phyloP scores from a whole-genome alignment of 192 early-diverging fungal species.

The Thamnidium elegans region DNA sequence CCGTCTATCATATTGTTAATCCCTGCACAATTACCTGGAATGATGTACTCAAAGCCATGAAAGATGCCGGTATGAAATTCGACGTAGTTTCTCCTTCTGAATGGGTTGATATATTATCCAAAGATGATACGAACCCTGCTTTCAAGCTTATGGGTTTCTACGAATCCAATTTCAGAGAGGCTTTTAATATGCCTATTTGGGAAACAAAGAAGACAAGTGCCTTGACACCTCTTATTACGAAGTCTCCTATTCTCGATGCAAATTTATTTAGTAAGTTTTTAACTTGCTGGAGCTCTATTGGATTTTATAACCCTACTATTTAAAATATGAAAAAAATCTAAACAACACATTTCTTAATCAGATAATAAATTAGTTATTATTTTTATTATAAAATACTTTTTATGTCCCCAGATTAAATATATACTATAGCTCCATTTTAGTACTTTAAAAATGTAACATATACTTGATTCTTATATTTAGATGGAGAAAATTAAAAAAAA shows the following conservation, averaged over 20 bases:
- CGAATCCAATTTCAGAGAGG: conserved; percentile 1
- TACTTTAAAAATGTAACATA: no score
- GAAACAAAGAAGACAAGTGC: conserved; percentile 12
- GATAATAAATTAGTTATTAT: no score
- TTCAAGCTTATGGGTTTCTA: conserved; percentile 26
- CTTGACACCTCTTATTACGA: not conserved
- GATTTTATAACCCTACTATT: conserved; percentile 11
- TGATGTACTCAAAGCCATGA: conserved; percentile 15
- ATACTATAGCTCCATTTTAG: no score
- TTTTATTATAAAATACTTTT: no score
- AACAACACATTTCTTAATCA: no score
- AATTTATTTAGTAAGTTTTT: conserved; percentile 4
- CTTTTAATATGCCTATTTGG: conserved; percentile 22
- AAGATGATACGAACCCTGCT: conserved; percentile 32
- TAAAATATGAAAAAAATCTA: not conserved
- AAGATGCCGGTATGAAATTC: conserved; percentile 24
- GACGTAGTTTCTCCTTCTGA: conserved; percentile 7
- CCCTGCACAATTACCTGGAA: conserved; percentile 23
- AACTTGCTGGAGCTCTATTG: conserved; percentile 11
- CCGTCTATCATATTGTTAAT: conserved; percentile 30
- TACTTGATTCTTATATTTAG: no score
- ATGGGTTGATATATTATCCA: conserved; percentile 24
- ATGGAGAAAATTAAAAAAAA: no score
- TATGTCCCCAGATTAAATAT: no score
- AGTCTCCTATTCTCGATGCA: conserved; percentile 8